Conservation (phyloP, 257 asterid genomes). For the Apocynum venetum region DNA sequence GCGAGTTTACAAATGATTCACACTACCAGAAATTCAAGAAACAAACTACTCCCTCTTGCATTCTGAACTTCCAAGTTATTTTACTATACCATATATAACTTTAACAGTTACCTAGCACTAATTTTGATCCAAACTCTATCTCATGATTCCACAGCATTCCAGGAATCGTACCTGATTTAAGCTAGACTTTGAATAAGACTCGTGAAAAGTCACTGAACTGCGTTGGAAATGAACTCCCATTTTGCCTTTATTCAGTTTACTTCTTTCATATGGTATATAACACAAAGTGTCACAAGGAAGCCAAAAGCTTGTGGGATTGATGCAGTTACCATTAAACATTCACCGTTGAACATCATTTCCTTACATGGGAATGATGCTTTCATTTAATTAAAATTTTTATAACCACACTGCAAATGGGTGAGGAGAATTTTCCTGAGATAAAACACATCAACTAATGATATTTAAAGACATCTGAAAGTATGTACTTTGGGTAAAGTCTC, state of each 20-base stretch:
- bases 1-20: neutral
- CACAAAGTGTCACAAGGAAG: neutral
- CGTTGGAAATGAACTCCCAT: neutral
- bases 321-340: too few relatives aligned
- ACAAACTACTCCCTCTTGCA: neutral
- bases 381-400: neutral
- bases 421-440: neutral
- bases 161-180: neutral
- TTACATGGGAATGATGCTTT: neutral
- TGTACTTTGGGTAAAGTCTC: neutral
- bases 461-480: neutral
- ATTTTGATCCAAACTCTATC: neutral
- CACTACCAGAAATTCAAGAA: neutral
- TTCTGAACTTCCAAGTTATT: neutral
- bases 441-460: neutral
- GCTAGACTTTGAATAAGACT: neutral
- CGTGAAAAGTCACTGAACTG: neutral
- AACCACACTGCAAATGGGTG: neutral
- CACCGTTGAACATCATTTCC: neutral
- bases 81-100: too few relatives aligned
- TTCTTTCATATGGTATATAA: neutral
- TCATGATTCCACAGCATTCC: neutral
- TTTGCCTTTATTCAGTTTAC: too few relatives aligned
- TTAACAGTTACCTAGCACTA: neutral
- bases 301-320: too few relatives aligned